A percentile compares a stretch with the other conserved stretches of the same genome.
These are phyloP conservation scores for Lasiodiplodia sp. DNA, from an alignment of 2,329 filamentous ascomycete species.

Conservation along the genomic window DNA sequence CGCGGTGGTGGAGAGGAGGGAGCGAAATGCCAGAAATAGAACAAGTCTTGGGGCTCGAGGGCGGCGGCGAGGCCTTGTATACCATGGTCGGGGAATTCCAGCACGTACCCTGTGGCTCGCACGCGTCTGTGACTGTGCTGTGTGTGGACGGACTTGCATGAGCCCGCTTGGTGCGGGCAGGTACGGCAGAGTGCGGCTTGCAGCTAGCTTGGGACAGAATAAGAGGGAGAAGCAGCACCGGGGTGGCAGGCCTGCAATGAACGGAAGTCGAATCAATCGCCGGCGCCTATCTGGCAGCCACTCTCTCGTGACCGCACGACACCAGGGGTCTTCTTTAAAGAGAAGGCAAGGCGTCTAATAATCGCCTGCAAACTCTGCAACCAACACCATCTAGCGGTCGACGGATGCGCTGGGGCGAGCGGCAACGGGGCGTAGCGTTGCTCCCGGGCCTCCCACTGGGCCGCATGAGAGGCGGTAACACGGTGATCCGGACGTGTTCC, in stretches of 20 bases:
- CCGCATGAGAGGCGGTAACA: conserved; percentile 9
- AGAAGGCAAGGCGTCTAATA: conserved; percentile 28
- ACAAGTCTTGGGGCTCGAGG: conserved; percentile 23
- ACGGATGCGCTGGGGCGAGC: conserved; percentile 1
- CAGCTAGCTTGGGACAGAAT: conserved; percentile 46
- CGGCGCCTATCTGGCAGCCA: conserved; percentile 31
- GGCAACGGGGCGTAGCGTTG: conserved; percentile 21
- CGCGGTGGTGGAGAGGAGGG: conserved; percentile 2
- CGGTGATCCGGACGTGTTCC: conserved; percentile 18
- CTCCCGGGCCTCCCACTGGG: conserved; percentile 22
- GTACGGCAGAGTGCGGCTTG: conserved; percentile 42
- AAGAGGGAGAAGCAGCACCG: conserved; percentile 39
- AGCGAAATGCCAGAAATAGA: conserved; percentile 33
- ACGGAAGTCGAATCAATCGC: conserved; percentile 28
- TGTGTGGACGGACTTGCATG: conserved; percentile 50
- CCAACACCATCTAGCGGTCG: conserved; percentile 17
- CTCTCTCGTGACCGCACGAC: conserved; percentile 29
- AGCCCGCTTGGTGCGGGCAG: conserved; percentile 43
- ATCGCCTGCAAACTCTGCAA: conserved; percentile 16
- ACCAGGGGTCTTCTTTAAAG: conserved; percentile 25
- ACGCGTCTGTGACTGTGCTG: conserved; percentile 46
- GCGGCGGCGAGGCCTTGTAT: conserved; percentile 38
- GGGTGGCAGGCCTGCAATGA: conserved; percentile 28
- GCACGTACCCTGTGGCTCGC: conserved; percentile 39
- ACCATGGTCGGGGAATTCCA: conserved; percentile 40